A percentile compares a stretch with the other conserved stretches of the same genome.
Conservation (phyloP, 2,329 filamentous ascomycete genomes). For the Lachnellula subtilissima region DNA sequence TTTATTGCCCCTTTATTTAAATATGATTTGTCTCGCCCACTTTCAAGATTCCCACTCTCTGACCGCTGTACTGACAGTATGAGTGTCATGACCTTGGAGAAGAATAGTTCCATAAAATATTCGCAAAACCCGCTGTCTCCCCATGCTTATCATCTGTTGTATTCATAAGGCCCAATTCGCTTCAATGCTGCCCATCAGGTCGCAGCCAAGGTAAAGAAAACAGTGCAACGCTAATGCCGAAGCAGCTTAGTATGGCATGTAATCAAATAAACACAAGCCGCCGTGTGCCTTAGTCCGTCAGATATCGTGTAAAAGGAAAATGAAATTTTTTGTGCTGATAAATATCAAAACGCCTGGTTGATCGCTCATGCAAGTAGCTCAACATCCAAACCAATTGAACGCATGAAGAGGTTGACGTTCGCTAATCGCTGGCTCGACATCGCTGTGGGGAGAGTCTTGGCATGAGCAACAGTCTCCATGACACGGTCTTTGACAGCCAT, state of each 20-base stretch:
- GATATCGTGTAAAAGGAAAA: constrained; percentile 15
- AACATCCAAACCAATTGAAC: constrained; percentile 96
- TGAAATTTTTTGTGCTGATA: constrained; percentile 20
- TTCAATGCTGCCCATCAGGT: neutral
- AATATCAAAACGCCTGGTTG: constrained; percentile 13
- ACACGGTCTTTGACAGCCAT: constrained; percentile 96
- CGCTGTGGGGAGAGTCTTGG: constrained; percentile 82
- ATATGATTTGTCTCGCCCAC: neutral
- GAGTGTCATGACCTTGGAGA: neutral
- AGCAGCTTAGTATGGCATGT: constrained; percentile 15
- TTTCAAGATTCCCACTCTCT: neutral
- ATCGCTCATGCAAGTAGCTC: constrained; percentile 48
- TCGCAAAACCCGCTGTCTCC: neutral
- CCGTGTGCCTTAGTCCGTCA: constrained; percentile 12
- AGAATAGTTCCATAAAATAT: constrained; percentile 1
- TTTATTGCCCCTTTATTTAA: constrained; percentile 1
- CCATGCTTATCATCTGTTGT: constrained; percentile 1
- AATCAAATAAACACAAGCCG: constrained; percentile 17
- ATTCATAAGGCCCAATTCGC: constrained; percentile 13
- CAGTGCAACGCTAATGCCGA: constrained; percentile 21
- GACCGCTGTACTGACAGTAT: neutral
- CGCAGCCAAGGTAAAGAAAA: constrained; percentile 23
- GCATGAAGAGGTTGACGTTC: constrained; percentile 98
- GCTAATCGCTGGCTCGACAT: constrained; percentile 79
- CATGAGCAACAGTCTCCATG: constrained; percentile 85